Evolutionary conservation across 2,329 filamentous ascomycete species (phyloP).

Genomic region (Diplodia intermedia): DNA sequence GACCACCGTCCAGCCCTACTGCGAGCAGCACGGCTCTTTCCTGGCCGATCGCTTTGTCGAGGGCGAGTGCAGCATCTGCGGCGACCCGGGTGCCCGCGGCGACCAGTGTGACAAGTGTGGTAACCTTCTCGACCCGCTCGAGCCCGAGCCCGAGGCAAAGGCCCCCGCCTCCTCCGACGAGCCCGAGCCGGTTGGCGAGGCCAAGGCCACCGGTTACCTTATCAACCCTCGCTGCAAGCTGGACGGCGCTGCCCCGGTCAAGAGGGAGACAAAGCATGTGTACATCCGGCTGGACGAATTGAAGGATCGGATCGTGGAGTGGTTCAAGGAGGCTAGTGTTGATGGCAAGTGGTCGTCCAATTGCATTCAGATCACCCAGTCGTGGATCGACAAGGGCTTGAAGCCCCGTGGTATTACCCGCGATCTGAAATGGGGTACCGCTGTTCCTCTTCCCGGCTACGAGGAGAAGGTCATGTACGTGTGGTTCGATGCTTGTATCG

Average conservation of each 20-base stretch:
- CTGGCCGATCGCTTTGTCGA: slow-evolving; percentile 72
- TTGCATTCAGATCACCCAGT: slow-evolving; percentile 76
- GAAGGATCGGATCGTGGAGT: slow-evolving; percentile 76
- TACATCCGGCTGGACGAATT: slow-evolving; percentile 87
- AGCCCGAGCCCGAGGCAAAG: slow-evolving; percentile 38
- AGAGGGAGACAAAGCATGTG: slow-evolving; percentile 85
- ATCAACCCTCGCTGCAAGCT: slow-evolving; percentile 82
- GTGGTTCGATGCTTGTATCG: slow-evolving; percentile 91
- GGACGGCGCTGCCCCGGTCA: slow-evolving; percentile 80
- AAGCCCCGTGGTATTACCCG: slow-evolving; percentile 88
- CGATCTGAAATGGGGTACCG: slow-evolving; percentile 88
- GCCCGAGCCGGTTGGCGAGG: slow-evolving; percentile 29
- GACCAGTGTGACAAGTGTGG: slow-evolving; percentile 63
- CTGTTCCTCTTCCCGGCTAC: slow-evolving; percentile 66
- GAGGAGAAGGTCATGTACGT: slow-evolving; percentile 88
- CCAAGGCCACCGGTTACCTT: slow-evolving; percentile 35
- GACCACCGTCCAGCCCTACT: slow-evolving; percentile 88
- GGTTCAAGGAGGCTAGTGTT: slow-evolving; percentile 75
- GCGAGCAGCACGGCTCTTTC: slow-evolving; percentile 67
- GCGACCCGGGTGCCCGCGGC: slow-evolving; percentile 59
- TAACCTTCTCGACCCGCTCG: slow-evolving; percentile 56
- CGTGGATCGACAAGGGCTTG: slow-evolving; percentile 83
- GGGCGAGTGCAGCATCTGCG: slow-evolving; percentile 76
- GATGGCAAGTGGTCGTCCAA: slow-evolving; percentile 80
- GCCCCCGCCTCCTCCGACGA: slow-evolving; percentile 14